Conservation (phyloP, 805 yeast genomes). For the Scheffersomyces coipomensis region DNA sequence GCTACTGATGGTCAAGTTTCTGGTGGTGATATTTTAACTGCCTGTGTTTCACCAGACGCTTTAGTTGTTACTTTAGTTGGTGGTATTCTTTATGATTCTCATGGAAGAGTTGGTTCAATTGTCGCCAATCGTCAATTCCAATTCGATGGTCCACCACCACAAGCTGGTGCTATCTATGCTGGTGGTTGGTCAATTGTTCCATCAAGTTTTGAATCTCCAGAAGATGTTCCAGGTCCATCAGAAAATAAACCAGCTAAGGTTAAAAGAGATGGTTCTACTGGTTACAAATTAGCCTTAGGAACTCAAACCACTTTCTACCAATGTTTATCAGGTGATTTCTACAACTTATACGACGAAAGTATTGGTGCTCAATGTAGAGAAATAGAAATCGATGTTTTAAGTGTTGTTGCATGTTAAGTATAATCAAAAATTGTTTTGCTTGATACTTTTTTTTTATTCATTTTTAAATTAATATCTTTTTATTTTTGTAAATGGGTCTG, state of each 20-base stretch:
- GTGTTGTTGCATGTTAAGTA: conserved; percentile 54
- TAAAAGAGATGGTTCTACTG: conserved; percentile 12
- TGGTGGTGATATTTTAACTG: conserved; percentile 30
- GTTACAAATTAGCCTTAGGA: conserved; percentile 58
- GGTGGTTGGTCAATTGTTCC: conserved; percentile 55
- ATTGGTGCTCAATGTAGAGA: conserved; percentile 48
- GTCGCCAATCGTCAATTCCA: conserved; percentile 69
- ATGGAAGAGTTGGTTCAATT: conserved; percentile 44
- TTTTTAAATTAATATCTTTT: too few species aligned
- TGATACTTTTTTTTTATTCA: too few species aligned
- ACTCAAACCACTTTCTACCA: conserved; percentile 62
- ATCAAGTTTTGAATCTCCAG: conserved; percentile 5
- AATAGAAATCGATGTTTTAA: conserved; percentile 59
- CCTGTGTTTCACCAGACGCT: conserved; percentile 20
- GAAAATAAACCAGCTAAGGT: neutral
- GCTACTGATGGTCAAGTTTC: conserved; percentile 31
- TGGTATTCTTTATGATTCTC: conserved; percentile 30
- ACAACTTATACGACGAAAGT: conserved; percentile 68
- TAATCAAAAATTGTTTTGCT: too few species aligned
- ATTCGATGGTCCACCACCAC: conserved; percentile 81
- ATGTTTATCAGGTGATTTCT: conserved; percentile 74
- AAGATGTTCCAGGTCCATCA: neutral
- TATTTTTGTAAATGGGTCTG: too few species aligned
- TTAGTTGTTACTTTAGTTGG: conserved; percentile 18
- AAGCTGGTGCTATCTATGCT: conserved; percentile 70